phyloP scores from a whole-genome alignment of 768 basidiomycete species.

The Phylloporus rhodoxanthus region DNA sequence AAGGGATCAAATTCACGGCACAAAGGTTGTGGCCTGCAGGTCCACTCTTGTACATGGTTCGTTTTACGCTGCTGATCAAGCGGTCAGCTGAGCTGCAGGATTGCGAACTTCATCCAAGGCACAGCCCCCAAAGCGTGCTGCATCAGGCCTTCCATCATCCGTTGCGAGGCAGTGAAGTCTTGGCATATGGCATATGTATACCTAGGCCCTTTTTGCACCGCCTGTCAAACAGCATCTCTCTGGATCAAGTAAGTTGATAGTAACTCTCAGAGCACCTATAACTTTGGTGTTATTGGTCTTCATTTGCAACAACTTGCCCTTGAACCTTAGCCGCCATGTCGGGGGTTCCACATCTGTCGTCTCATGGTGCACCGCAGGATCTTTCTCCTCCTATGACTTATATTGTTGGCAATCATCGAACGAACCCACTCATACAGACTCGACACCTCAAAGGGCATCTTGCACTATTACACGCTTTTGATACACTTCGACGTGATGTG shows the following conservation, averaged over 20 bases:
- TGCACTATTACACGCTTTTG: slow-evolving; percentile 24
- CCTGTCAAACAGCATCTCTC: neutral
- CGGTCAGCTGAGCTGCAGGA: too few relatives aligned
- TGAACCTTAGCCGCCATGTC: neutral
- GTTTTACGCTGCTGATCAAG: too few relatives aligned
- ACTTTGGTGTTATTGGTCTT: neutral
- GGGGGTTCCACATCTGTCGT: neutral
- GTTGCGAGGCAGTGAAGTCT: too few relatives aligned
- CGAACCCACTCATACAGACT: neutral
- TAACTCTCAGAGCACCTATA: neutral
- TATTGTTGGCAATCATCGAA: neutral
- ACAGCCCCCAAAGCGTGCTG: too few relatives aligned
- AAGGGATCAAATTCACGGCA: too few relatives aligned
- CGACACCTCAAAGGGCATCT: slow-evolving; percentile 30
- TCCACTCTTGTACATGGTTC: too few relatives aligned
- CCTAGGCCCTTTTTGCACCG: neutral
- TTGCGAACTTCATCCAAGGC: too few relatives aligned
- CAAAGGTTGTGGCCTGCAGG: too few relatives aligned
- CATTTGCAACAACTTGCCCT: neutral
- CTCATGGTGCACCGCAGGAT: neutral
- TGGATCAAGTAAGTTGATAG: neutral
- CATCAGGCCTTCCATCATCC: too few relatives aligned
- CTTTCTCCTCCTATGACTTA: neutral
- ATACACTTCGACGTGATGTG: slow-evolving; percentile 17
- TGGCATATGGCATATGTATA: too few relatives aligned